Evolutionary conservation across 2,329 filamentous ascomycete species (phyloP).

Genomic region (Alternaria dauci): DNA sequence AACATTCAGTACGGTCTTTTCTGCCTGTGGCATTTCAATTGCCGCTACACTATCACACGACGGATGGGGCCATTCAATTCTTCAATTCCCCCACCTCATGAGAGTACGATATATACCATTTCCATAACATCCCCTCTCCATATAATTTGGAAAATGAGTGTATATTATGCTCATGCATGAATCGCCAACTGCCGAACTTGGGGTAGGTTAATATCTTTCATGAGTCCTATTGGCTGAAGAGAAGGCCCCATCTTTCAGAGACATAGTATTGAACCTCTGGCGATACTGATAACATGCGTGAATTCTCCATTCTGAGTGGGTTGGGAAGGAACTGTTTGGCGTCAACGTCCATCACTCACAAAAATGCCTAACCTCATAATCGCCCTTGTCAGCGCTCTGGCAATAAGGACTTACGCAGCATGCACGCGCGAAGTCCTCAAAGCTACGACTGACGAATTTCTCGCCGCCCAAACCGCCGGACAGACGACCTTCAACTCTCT

Average conservation of each 20-base stretch:
- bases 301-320: neutral
- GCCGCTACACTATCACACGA: neutral
- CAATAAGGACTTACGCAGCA: conserved; percentile 23
- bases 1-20: neutral
- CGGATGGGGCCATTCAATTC: neutral
- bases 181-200: conserved; percentile 15
- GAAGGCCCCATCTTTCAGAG: neutral
- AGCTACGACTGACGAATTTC: conserved; percentile 29
- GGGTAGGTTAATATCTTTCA: neutral
- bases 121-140: neutral
- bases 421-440: conserved; percentile 34
- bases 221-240: neutral
- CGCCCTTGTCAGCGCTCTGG: conserved; percentile 8
- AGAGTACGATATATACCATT: neutral
- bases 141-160: conserved; percentile 3
- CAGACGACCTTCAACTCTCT: conserved; percentile 29
- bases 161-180: neutral
- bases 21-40: neutral
- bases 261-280: neutral
- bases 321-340: neutral
- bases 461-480: conserved; percentile 33
- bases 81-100: neutral
- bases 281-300: neutral
- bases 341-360: neutral
- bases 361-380: conserved; percentile 11